These are phyloP conservation scores for Rasamsonia emersonii DNA, from an alignment of 2,329 filamentous ascomycete genomes.

Conservation along the genomic window DNA sequence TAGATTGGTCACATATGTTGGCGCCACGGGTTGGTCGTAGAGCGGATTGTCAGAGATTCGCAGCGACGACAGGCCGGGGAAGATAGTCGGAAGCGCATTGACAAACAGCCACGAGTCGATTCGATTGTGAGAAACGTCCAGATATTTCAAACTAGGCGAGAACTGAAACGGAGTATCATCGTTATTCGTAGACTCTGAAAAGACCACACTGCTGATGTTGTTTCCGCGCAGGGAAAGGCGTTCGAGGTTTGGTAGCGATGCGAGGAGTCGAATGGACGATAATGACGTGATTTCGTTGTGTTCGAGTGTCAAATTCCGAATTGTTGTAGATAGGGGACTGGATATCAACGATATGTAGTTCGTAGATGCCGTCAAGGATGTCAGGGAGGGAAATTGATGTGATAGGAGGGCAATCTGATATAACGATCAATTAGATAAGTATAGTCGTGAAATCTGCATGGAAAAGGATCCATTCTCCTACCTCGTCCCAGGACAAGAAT, in stretches of 20 bases:
- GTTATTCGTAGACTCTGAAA: slow-evolving; percentile 18
- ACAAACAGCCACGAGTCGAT: slow-evolving; percentile 65
- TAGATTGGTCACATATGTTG: slow-evolving; percentile 30
- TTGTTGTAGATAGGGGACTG: slow-evolving; percentile 20
- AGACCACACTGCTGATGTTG: slow-evolving; percentile 45
- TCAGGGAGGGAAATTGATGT: slow-evolving; percentile 26
- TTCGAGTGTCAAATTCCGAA: slow-evolving; percentile 42
- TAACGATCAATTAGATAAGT: slow-evolving; percentile 8
- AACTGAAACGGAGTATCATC: slow-evolving; percentile 40
- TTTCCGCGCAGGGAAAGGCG: slow-evolving; percentile 64
- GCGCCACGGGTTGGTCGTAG: slow-evolving; percentile 46
- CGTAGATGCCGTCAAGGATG: slow-evolving; percentile 25
- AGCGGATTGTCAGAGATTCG: slow-evolving; percentile 82
- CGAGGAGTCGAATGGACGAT: slow-evolving; percentile 39
- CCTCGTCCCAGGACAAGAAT: slow-evolving; percentile 57
- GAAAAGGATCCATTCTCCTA: slow-evolving; percentile 30
- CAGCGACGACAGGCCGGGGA: slow-evolving; percentile 66
- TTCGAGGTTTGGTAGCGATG: slow-evolving; percentile 43
- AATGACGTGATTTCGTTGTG: slow-evolving; percentile 35
- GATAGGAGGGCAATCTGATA: slow-evolving; percentile 26
- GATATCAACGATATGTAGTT: slow-evolving; percentile 28
- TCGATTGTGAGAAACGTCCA: slow-evolving; percentile 67
- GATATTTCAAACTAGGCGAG: slow-evolving; percentile 47
- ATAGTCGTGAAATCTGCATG: slow-evolving; percentile 7
- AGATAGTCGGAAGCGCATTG: slow-evolving; percentile 55